Base-by-base conservation (phyloP, 2,329 filamentous ascomycete genomes). In the Emericellopsis cladophorae region DNA sequence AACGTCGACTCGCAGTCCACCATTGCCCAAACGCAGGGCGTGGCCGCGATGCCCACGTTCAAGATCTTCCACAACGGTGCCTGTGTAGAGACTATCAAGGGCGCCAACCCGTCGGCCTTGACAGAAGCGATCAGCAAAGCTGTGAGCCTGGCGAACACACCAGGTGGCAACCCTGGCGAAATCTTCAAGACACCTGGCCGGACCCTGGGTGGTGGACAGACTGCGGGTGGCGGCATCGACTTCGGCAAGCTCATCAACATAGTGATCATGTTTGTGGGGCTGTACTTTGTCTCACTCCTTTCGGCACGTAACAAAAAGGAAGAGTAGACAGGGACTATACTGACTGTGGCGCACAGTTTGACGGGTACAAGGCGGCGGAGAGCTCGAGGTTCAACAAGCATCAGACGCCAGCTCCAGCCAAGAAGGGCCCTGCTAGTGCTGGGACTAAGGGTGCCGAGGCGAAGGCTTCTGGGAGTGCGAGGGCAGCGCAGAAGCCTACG, bases 1-100 rank as follows among this genome's bases (percentile, higher is more conserved):
- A 82, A 96, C 67, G 86, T 89, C 55, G 89, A 95, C 56, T 70
- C 72, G 50, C 87, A 94, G 60, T 72, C 79, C 49, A 76, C 82
- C 43, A 80, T 96, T 48, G 77, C 88, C 11, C 72, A 79, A 54
- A 70, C 79, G 49, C 86, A 95, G 66, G 74, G 77, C 52, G 81
- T 96, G 56, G 78, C 79, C 53, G 86, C 87, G 48, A 89, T 94
- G 79, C 92, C 92, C 6, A 96, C 92, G 40, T 96, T 98, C 65
- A 76, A 95, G 58, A 79, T 96, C 61, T 89, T 87, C 70, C 82
- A 85, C 64, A 78, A 76, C 56, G 81, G 81, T 51, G 68, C 73
- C 48, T 76, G 81, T 52, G 72, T 84, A 55, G 74, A 85, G 49
- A 88, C 83, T 26, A 79, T 95, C 55, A 74, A 76, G 54, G 92